A percentile compares a stretch with the other conserved stretches of the same genome.
Conservation (phyloP, 768 basidiomycete genomes). For the Amanita inopinata region DNA sequence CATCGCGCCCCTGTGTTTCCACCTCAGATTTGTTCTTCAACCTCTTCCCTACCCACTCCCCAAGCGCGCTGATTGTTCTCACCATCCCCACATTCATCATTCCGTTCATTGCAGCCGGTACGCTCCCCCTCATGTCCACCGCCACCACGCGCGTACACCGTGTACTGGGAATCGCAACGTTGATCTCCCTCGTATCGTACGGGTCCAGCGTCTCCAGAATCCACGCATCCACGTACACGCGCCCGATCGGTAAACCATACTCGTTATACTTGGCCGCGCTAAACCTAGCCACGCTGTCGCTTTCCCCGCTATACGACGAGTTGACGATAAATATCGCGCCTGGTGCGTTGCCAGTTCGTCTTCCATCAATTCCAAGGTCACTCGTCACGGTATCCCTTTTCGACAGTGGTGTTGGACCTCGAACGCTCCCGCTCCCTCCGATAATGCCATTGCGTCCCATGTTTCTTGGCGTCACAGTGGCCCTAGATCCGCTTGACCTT, state of each 20-base stretch:
- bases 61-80: conserved; percentile 16
- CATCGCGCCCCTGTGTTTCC: conserved; percentile 34
- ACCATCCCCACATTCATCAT: conserved; percentile 77
- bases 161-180: conserved; percentile 90
- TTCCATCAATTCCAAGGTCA: conserved; percentile 28
- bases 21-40: conserved; percentile 30
- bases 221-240: conserved; percentile 89
- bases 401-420: conserved; percentile 18
- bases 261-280: conserved; percentile 67
- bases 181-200: conserved; percentile 67
- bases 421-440: background rate
- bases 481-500: conserved; percentile 20
- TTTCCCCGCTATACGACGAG: conserved; percentile 70
- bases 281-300: conserved; percentile 40
- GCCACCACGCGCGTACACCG: conserved; percentile 77
- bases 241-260: conserved; percentile 61
- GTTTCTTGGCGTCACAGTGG: background rate
- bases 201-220: conserved; percentile 94
- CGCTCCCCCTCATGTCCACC: conserved; percentile 77
- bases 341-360: conserved; percentile 23
- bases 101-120: conserved; percentile 78
- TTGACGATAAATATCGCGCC: conserved; percentile 71
- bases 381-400: conserved; percentile 32
- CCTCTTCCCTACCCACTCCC: conserved; percentile 28
- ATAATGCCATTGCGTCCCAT: conserved; percentile 3